A percentile compares a stretch with the other conserved stretches of the same genome.
Conservation (phyloP, 2,329 filamentous ascomycete species). For the Paraconiothyrium sp. region DNA sequence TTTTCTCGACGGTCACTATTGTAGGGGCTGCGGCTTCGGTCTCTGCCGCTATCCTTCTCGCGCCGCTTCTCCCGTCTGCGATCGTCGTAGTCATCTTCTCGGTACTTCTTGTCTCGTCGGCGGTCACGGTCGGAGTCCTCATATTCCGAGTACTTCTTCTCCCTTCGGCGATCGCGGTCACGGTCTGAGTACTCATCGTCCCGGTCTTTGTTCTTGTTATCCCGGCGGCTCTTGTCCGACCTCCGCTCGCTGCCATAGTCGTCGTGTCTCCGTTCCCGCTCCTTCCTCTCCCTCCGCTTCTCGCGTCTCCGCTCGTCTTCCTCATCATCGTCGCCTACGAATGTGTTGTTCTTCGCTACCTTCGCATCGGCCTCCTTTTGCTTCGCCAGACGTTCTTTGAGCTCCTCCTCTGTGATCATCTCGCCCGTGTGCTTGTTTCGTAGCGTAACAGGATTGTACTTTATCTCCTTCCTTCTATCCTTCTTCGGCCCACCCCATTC, state of each 20-base stretch:
- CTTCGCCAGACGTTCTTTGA: constrained; percentile 61
- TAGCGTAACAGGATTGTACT: constrained; percentile 70
- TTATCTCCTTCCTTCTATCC: constrained; percentile 53
- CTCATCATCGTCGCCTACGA: constrained; percentile 29
- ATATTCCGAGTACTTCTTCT: constrained; percentile 13
- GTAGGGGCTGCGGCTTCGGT: constrained; percentile 12
- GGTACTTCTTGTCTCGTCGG: constrained; percentile 17
- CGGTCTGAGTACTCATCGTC: constrained; percentile 21
- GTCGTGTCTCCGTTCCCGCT: constrained; percentile 31
- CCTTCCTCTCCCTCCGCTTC: constrained; percentile 27
- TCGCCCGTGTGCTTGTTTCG: constrained; percentile 70
- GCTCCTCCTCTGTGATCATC: constrained; percentile 69
- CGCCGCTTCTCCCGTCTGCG: constrained; percentile 16
- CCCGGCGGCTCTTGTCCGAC: constrained; percentile 19
- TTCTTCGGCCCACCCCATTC: constrained; percentile 70
- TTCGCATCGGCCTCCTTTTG: constrained; percentile 56
- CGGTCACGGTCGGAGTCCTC: constrained; percentile 6
- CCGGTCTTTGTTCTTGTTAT: constrained; percentile 4
- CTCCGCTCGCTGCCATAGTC: constrained; percentile 35
- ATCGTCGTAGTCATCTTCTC: constrained; percentile 16
- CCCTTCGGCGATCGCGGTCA: constrained; percentile 17
- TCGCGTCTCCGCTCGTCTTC: constrained; percentile 30
- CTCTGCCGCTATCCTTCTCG: constrained; percentile 6
- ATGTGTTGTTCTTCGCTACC: constrained; percentile 22
- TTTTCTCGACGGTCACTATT: constrained; percentile 20